Evolutionary conservation across 805 yeast genomes (phyloP).

Genomic region (Pichia scutulata): DNA sequence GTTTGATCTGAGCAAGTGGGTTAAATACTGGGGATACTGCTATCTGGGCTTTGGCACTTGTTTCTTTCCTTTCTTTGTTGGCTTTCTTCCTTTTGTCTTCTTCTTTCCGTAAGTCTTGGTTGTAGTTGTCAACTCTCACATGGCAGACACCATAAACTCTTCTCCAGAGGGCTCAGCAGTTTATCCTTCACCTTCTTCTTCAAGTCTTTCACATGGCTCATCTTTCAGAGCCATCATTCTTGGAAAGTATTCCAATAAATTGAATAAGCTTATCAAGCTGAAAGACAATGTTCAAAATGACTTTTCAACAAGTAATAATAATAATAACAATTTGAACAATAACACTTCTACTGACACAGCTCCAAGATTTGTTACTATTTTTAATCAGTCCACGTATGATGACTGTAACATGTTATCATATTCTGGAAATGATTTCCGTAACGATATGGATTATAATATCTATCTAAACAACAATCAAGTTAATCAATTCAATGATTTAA

Average conservation of each 20-base stretch:
- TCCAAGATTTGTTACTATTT: neutral
- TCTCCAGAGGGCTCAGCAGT: neutral
- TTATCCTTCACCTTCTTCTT: neutral
- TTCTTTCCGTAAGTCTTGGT: neutral
- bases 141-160: neutral
- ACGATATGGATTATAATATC: neutral
- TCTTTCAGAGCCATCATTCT: neutral
- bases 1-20: too few species aligned
- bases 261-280: too few species aligned
- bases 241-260: too few species aligned
- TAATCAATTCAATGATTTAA: neutral
- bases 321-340: neutral
- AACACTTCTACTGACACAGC: neutral
- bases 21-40: too few species aligned
- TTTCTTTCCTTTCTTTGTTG: too few species aligned
- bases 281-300: neutral
- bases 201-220: neutral
- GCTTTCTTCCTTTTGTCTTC: neutral
- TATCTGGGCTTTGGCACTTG: too few species aligned
- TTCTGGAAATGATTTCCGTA: neutral
- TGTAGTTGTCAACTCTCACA: neutral
- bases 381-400: neutral
- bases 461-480: neutral
- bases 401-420: neutral
- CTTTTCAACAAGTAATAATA: neutral